Percentiles rank a stretch among this genome's conserved stretches.
phyloP scores from a whole-genome alignment of 1,139 yeast species.

The Geotrichum candidum region DNA sequence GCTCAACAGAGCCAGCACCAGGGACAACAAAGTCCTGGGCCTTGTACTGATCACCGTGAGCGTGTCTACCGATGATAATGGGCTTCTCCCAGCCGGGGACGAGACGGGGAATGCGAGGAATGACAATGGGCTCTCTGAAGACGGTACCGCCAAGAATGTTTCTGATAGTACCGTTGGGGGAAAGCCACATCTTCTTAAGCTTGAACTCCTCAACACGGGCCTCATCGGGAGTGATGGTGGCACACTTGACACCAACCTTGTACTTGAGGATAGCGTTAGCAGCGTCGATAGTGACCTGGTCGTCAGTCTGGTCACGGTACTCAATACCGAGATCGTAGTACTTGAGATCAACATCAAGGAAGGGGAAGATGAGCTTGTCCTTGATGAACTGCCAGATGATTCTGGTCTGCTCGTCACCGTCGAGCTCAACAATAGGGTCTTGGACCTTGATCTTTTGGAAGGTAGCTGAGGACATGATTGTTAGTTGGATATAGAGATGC shows the following conservation, averaged over 20 bases:
- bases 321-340: constrained; percentile 87
- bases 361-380: constrained; percentile 71
- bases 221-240: constrained; percentile 96
- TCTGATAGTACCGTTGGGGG: constrained; percentile 95
- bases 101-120: constrained; percentile 79
- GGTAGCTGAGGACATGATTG: constrained; percentile 20
- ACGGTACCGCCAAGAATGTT: constrained; percentile 94
- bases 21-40: constrained; percentile 81
- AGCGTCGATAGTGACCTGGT: constrained; percentile 80
- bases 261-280: constrained; percentile 84
- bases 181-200: constrained; percentile 93
- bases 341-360: constrained; percentile 78
- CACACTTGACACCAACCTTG: constrained; percentile 94
- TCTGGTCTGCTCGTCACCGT: constrained; percentile 95
- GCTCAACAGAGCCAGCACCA: constrained; percentile 69
- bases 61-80: constrained; percentile 93
- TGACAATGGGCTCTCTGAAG: constrained; percentile 92
- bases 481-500: background rate
- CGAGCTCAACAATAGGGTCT: constrained; percentile 90
- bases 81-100: constrained; percentile 94
- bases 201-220: constrained; percentile 84
- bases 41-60: constrained; percentile 94
- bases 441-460: constrained; percentile 64
- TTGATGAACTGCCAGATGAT: constrained; percentile 86
- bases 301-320: constrained; percentile 80